Evolutionary conservation across 768 basidiomycete species (phyloP).

Genomic region (Xerocomus spinulosus): DNA sequence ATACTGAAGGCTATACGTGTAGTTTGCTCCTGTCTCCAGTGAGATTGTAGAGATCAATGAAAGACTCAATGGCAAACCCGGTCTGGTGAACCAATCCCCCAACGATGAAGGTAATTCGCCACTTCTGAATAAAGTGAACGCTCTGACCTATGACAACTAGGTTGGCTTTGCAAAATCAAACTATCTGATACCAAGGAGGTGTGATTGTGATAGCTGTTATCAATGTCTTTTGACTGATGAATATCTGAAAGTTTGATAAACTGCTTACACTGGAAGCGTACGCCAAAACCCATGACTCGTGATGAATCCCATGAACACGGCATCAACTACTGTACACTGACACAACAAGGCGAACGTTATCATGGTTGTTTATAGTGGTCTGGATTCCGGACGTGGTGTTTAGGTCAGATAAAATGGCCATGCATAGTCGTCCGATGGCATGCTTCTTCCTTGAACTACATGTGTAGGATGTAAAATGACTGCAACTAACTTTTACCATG

Average conservation of each 20-base stretch:
- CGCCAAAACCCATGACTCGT: slow-evolving; percentile 48
- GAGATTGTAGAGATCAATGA: slow-evolving; percentile 77
- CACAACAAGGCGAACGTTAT: background rate
- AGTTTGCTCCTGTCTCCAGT: slow-evolving; percentile 95
- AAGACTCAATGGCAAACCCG: slow-evolving; percentile 58
- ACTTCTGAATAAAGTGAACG: background rate
- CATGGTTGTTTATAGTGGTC: background rate
- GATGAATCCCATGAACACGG: slow-evolving; percentile 17
- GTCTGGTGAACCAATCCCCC: slow-evolving; percentile 83
- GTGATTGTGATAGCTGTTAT: slow-evolving; percentile 12
- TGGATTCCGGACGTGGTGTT: slow-evolving; percentile 6
- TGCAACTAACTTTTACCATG: no score
- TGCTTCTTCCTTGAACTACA: no score
- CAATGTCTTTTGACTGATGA: background rate
- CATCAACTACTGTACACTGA: slow-evolving; percentile 21
- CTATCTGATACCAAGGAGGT: slow-evolving; percentile 77
- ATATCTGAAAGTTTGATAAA: slow-evolving; percentile 50
- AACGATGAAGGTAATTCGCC: slow-evolving; percentile 67
- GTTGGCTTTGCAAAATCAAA: slow-evolving; percentile 95
- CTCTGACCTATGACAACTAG: slow-evolving; percentile 36
- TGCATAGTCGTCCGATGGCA: no score
- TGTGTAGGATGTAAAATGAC: no score
- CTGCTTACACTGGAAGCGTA: slow-evolving; percentile 80
- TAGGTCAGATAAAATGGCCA: slow-evolving; percentile 15
- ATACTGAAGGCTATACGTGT: slow-evolving; percentile 7